Percentiles rank a stretch among this genome's conserved stretches.
phyloP scores from a whole-genome alignment of 331 rosid genomes.

The Phaseolus coccineus region DNA sequence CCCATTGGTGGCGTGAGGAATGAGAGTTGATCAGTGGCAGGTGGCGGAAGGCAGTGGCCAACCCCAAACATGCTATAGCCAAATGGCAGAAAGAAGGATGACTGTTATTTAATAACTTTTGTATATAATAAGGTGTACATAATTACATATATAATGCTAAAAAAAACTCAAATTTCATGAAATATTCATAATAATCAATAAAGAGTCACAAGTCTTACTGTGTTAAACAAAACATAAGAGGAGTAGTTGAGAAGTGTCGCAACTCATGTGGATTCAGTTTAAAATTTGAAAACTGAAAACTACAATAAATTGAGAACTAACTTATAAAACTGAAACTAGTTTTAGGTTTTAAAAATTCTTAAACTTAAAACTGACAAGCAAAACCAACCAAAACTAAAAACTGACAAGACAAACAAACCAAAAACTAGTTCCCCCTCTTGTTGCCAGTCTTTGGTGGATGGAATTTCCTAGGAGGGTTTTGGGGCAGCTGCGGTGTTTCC shows the following conservation, averaged over 20 bases:
- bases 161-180: not conserved
- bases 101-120: not conserved
- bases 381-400: not conserved
- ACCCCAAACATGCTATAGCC: not conserved
- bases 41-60: not conserved
- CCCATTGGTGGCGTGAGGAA: not conserved
- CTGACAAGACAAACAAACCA: too few species aligned
- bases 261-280: not conserved
- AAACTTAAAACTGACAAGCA: not conserved
- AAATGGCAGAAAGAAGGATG: not conserved
- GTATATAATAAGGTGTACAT: too few species aligned
- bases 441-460: not conserved
- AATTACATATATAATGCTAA: not conserved
- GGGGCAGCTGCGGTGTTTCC: not conserved
- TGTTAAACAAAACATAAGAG: not conserved
- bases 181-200: not conserved
- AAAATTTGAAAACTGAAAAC: not conserved
- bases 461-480: slow-evolving; percentile 8
- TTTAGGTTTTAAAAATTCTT: not conserved
- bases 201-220: not conserved
- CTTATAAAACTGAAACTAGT: not conserved
- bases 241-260: not conserved
- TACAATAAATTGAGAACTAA: not conserved
- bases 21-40: not conserved
- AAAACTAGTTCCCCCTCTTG: not conserved